These are phyloP conservation scores for Phytophthora megakarya DNA, from an alignment of 352 stramenopile genomes.

Conservation along the genomic window DNA sequence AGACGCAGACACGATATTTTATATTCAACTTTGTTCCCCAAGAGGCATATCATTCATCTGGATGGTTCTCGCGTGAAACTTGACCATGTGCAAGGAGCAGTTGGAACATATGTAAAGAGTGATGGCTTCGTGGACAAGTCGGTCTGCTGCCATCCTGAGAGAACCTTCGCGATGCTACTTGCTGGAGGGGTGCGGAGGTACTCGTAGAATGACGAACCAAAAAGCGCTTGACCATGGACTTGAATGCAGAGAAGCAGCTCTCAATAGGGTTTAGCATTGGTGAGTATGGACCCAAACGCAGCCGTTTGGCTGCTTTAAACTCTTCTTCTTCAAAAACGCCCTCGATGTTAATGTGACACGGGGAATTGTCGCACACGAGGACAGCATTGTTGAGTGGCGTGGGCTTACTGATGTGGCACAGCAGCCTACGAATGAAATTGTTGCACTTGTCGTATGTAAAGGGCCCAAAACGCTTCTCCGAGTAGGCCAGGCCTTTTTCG, in stretches of 20 bases:
- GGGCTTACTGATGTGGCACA: not conserved
- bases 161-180: too few species aligned
- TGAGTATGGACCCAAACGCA: not conserved
- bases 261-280: slow-evolving; percentile 6
- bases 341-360: not conserved
- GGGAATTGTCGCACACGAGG: not conserved
- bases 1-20: too few species aligned
- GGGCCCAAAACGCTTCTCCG: not conserved
- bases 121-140: not conserved
- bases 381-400: not conserved
- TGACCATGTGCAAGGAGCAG: not conserved
- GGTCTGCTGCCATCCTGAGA: not conserved
- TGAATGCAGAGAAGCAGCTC: too few species aligned
- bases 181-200: not conserved
- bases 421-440: not conserved
- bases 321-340: too few species aligned
- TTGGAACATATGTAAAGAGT: not conserved
- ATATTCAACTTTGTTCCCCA: too few species aligned
- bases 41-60: not conserved
- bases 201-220: not conserved
- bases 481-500: not conserved
- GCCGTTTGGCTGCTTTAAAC: too few species aligned
- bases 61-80: not conserved
- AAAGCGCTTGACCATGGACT: slow-evolving; percentile 1
- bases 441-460: not conserved